Conservation (phyloP, 2,329 filamentous ascomycete species). For the Nothophoma quercina region DNA sequence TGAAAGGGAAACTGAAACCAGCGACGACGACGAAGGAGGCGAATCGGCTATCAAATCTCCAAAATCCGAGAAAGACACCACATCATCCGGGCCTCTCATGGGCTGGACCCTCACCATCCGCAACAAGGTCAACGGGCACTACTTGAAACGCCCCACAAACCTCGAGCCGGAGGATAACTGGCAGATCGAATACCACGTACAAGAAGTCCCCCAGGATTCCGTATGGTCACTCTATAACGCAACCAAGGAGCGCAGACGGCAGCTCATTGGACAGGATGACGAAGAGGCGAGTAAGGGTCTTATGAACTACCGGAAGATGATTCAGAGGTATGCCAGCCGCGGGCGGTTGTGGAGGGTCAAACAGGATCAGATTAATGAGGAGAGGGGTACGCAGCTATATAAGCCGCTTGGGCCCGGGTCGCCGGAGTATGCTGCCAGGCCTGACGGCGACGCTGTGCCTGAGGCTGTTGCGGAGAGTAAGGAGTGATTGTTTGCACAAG, state of each 20-base stretch:
- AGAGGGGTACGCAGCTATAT: slow-evolving; percentile 49
- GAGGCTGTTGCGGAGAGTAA: background rate
- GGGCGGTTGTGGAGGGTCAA: slow-evolving; percentile 67
- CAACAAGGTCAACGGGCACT: slow-evolving; percentile 73
- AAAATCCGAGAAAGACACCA: background rate
- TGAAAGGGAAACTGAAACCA: background rate
- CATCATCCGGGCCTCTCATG: slow-evolving; percentile 56
- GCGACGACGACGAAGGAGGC: background rate
- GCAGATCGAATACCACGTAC: slow-evolving; percentile 79
- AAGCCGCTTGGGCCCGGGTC: slow-evolving; percentile 43
- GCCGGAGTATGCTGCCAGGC: slow-evolving; percentile 2
- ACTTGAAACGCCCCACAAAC: slow-evolving; percentile 67
- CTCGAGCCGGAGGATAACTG: slow-evolving; percentile 63
- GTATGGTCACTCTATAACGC: slow-evolving; percentile 33
- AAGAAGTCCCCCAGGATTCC: slow-evolving; percentile 56
- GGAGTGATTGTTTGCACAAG: background rate
- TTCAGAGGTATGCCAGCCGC: slow-evolving; percentile 58
- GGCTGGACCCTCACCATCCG: slow-evolving; percentile 76
- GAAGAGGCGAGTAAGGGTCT: slow-evolving; percentile 48
- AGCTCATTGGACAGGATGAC: slow-evolving; percentile 49
- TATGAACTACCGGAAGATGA: slow-evolving; percentile 54
- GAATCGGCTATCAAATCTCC: background rate
- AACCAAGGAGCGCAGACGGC: slow-evolving; percentile 64
- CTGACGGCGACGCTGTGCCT: background rate
- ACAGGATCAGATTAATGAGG: slow-evolving; percentile 62